These are phyloP conservation scores for Acrocalymma vagum DNA, from an alignment of 2,329 filamentous ascomycete genomes.

Conservation along the genomic window DNA sequence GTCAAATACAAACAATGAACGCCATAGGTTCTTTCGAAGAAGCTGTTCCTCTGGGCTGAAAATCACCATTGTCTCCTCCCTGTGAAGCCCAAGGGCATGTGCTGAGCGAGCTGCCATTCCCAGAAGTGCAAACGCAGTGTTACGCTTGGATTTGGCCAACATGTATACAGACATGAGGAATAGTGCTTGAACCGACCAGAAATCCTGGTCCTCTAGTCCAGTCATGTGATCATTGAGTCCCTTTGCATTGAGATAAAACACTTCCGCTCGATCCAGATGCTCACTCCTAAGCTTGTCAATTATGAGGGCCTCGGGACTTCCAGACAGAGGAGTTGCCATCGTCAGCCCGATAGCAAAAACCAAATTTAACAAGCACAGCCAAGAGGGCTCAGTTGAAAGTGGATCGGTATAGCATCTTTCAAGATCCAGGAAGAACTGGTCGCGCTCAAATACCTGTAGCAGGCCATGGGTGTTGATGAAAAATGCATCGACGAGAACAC, in stretches of 20 bases:
- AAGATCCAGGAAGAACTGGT: conserved; percentile 58
- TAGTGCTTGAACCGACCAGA: conserved; percentile 72
- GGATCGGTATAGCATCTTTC: conserved; percentile 65
- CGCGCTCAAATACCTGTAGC: conserved; percentile 66
- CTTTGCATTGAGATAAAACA: conserved; percentile 69
- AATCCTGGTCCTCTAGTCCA: conserved; percentile 68
- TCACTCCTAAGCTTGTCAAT: conserved; percentile 61
- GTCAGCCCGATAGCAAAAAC: conserved; percentile 70
- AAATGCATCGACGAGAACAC: conserved; percentile 65
- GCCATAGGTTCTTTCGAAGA: conserved; percentile 68
- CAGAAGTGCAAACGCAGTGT: conserved; percentile 69
- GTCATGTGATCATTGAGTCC: conserved; percentile 57
- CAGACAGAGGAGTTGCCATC: conserved; percentile 62
- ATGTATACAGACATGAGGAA: conserved; percentile 71
- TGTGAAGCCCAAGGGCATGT: conserved; percentile 69
- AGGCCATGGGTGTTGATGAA: conserved; percentile 71
- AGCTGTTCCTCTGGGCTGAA: conserved; percentile 58
- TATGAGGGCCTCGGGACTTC: conserved; percentile 59
- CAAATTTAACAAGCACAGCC: conserved; percentile 68
- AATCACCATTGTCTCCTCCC: conserved; percentile 65
- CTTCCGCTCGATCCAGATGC: conserved; percentile 64
- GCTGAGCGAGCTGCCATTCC: conserved; percentile 70
- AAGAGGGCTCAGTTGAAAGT: conserved; percentile 58
- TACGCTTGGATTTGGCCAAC: conserved; percentile 68
- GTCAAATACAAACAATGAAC: conserved; percentile 71